Evolutionary conservation across 2,329 filamentous ascomycete species (phyloP).

Genomic region (Pseudogymnoascus sp.): DNA sequence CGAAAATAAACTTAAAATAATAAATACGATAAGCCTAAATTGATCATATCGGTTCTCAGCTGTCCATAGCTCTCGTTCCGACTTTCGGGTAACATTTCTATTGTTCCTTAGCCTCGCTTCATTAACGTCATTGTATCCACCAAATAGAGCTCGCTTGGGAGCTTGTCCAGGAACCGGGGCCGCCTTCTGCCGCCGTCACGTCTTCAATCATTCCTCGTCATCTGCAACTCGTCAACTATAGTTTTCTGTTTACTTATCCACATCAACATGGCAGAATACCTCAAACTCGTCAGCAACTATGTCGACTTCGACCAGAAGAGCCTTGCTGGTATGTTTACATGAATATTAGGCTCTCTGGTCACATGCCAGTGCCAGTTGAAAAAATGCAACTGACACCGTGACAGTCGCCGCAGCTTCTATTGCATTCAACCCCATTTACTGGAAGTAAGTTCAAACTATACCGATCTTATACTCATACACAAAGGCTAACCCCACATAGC

Average conservation of each 20-base stretch:
- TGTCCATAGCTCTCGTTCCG: background rate
- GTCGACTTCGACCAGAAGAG: conserved; percentile 62
- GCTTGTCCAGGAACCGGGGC: conserved; percentile 9
- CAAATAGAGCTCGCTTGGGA: conserved; percentile 10
- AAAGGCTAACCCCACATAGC: conserved; percentile 37
- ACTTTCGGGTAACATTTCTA: background rate
- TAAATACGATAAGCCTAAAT: background rate
- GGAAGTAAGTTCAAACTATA: conserved; percentile 69
- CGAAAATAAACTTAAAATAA: no score
- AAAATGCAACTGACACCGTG: conserved; percentile 14
- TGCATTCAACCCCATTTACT: conserved; percentile 96
- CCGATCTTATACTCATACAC: conserved; percentile 1
- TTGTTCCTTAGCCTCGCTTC: background rate
- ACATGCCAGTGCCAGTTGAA: conserved; percentile 16
- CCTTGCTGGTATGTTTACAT: conserved; percentile 50
- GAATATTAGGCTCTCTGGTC: conserved; percentile 8
- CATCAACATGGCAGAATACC: conserved; percentile 4
- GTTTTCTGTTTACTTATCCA: background rate
- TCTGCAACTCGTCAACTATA: background rate
- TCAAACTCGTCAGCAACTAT: conserved; percentile 14
- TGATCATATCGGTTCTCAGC: background rate
- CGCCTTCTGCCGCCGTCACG: conserved; percentile 3
- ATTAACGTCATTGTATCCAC: conserved; percentile 10
- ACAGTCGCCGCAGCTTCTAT: conserved; percentile 75
- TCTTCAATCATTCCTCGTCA: background rate